A percentile compares a stretch with the other conserved stretches of the same genome.
Evolutionary conservation across 2,329 filamentous ascomycete genomes (phyloP).

Genomic region (Pseudogymnoascus sp.): DNA sequence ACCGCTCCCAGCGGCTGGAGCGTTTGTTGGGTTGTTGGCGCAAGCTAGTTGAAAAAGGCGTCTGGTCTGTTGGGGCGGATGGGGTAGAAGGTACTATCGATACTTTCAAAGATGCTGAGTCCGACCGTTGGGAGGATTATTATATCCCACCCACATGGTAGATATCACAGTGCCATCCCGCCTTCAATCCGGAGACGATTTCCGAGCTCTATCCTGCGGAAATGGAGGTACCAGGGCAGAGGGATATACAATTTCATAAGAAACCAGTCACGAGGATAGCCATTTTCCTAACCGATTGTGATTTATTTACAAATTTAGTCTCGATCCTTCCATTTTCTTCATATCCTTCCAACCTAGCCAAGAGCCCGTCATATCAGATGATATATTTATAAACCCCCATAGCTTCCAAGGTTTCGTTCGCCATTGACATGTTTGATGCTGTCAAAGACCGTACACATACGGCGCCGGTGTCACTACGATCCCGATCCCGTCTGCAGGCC

Average conservation of each 20-base stretch:
- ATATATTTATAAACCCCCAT: background rate
- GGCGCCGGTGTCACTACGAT: background rate
- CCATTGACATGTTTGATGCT: background rate
- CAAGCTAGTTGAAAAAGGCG: slow-evolving; percentile 21
- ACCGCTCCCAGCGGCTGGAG: slow-evolving; percentile 21
- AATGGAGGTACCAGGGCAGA: background rate
- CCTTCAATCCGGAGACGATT: background rate
- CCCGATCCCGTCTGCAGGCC: background rate
- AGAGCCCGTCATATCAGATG: background rate
- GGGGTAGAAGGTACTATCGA: slow-evolving; percentile 26
- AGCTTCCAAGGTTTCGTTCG: background rate
- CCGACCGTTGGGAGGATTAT: slow-evolving; percentile 17
- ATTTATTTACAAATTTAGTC: background rate
- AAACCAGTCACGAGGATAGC: background rate
- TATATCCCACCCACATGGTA: background rate
- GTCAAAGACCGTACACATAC: background rate
- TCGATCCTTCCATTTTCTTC: background rate
- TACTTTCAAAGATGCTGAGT: slow-evolving; percentile 24
- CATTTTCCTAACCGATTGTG: background rate
- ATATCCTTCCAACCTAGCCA: background rate
- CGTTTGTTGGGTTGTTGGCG: slow-evolving; percentile 24
- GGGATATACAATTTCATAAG: background rate
- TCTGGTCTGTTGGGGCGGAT: slow-evolving; percentile 23
- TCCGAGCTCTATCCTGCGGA: background rate
- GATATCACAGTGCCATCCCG: background rate